Conservation (phyloP, 345 rosid species). For the Eucalyptus curtisii region DNA sequence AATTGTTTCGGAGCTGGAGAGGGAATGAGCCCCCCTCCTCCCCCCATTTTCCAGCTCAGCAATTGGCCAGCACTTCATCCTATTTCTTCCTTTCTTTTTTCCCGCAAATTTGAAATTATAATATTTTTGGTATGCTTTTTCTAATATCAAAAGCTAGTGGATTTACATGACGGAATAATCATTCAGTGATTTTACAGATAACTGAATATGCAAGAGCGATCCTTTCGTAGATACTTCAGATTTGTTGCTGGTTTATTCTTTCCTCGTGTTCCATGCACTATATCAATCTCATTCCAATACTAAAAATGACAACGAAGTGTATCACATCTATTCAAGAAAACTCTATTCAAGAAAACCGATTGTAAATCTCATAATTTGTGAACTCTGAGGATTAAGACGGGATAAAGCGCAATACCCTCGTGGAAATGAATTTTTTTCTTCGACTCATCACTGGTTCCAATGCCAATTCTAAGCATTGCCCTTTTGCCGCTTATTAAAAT, state of each 20-base stretch:
- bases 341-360: accelerated
- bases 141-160: neutral
- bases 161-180: neutral
- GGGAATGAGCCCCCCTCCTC: neutral
- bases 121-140: neutral
- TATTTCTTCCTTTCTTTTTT: neutral
- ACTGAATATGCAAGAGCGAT: neutral
- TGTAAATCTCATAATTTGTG: neutral
- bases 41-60: neutral
- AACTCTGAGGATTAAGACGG: accelerated
- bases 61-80: neutral
- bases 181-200: neutral
- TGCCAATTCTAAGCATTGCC: neutral
- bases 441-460: neutral
- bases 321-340: neutral
- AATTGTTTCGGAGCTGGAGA: neutral
- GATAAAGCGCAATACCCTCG: neutral
- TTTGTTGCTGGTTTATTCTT: neutral
- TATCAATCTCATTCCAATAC: accelerated
- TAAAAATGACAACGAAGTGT: neutral
- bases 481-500: neutral
- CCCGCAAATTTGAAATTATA: neutral
- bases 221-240: neutral
- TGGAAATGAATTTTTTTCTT: neutral
- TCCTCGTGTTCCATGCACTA: accelerated